Evolutionary conservation across 495 filamentous ascomycete genomes (phyloP).

Genomic region (Talaromyces borbonicus): DNA sequence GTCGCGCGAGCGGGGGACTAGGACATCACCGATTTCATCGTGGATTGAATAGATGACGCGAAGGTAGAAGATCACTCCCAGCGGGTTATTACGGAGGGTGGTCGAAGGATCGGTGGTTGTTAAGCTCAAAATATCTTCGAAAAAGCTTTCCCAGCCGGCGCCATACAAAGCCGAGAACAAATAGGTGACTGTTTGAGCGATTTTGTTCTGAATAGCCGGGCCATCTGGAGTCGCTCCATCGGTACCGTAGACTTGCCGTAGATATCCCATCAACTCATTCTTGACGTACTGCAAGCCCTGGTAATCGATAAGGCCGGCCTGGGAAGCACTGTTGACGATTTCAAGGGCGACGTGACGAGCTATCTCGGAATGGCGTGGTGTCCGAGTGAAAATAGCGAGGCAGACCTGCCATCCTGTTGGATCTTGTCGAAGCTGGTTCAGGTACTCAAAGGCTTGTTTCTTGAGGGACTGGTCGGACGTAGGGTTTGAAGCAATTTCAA

Average conservation of each 20-base stretch:
- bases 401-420: constrained; percentile 79
- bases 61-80: constrained; percentile 78
- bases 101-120: constrained; percentile 41
- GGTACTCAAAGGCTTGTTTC: constrained; percentile 76
- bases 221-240: constrained; percentile 50
- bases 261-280: constrained; percentile 67
- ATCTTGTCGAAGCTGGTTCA: constrained; percentile 70
- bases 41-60: constrained; percentile 80
- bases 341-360: constrained; percentile 83
- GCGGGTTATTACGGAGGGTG: constrained; percentile 53
- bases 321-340: constrained; percentile 81
- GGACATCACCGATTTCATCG: constrained; percentile 90
- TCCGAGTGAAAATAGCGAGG: constrained; percentile 70
- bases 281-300: constrained; percentile 59
- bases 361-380: constrained; percentile 69
- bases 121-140: constrained; percentile 74
- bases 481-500: constrained; percentile 81
- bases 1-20: constrained; percentile 62
- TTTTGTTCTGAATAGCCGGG: constrained; percentile 83
- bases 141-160: constrained; percentile 73
- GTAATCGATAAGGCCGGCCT: constrained; percentile 58
- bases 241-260: constrained; percentile 58
- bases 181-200: constrained; percentile 87
- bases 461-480: constrained; percentile 63
- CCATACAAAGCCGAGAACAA: constrained; percentile 82